Conservation (phyloP, 1,284 basidiomycete species). For the Flammula alnicola region DNA sequence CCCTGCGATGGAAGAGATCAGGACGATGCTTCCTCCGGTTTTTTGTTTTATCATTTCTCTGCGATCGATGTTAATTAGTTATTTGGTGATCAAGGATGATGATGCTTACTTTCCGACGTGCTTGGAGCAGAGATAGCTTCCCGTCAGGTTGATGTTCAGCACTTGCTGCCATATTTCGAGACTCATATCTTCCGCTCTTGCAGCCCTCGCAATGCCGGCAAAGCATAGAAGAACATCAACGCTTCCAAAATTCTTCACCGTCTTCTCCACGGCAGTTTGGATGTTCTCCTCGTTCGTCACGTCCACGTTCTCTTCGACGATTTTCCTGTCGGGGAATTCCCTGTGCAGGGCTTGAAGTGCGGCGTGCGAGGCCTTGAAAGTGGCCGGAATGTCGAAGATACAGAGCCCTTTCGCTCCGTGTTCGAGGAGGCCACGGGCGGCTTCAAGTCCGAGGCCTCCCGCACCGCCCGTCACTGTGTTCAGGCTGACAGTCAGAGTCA, state of each 20-base stretch:
- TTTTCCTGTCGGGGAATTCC: conserved; percentile 40
- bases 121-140: conserved; percentile 47
- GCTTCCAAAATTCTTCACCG: conserved; percentile 34
- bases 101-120: conserved; percentile 40
- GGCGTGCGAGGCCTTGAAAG: conserved; percentile 27
- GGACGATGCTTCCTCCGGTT: conserved; percentile 44
- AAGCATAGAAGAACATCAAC: conserved; percentile 45
- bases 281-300: conserved; percentile 39
- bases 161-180: conserved; percentile 41
- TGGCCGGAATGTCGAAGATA: conserved; percentile 39
- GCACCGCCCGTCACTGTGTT: conserved; percentile 47
- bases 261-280: conserved; percentile 32
- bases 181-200: conserved; percentile 35
- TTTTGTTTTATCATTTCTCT: conserved; percentile 47
- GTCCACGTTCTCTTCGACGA: conserved; percentile 40
- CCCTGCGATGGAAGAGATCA: conserved; percentile 47
- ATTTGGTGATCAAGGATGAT: not conserved
- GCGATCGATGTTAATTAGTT: not conserved
- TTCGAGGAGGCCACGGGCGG: conserved; percentile 43
- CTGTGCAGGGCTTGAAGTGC: conserved; percentile 31
- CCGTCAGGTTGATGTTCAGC: conserved; percentile 46
- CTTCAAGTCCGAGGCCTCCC: conserved; percentile 40
- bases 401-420: conserved; percentile 44
- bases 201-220: conserved; percentile 42
- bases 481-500: not conserved